Conservation (phyloP, 345 rosid genomes). For the Acer yangbiense region DNA sequence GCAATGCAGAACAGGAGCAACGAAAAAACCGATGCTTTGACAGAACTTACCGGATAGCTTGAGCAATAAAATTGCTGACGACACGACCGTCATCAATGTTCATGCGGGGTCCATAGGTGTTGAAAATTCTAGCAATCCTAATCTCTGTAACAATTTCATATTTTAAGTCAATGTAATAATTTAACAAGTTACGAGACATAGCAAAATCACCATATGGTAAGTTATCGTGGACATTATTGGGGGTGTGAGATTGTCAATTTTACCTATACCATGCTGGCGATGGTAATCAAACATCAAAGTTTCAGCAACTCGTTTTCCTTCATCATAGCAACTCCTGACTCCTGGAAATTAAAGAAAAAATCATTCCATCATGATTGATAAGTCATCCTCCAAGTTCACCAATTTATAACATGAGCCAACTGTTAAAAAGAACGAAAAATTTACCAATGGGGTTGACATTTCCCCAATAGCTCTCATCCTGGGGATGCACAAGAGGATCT, state of each 20-base stretch:
- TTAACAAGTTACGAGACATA: background rate
- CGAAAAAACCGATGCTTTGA: background rate
- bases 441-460: conserved; percentile 96
- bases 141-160: conserved; percentile 47
- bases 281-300: conserved; percentile 96
- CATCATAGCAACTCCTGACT: conserved; percentile 94
- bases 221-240: background rate
- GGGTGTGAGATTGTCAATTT: background rate
- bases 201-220: background rate
- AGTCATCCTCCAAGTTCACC: background rate
- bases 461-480: conserved; percentile 89
- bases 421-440: conserved; percentile 6
- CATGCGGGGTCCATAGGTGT: conserved; percentile 98
- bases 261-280: conserved; percentile 94
- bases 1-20: background rate
- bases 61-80: conserved; percentile 97
- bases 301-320: conserved; percentile 94
- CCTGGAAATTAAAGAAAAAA: conserved; percentile 38
- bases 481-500: conserved; percentile 94
- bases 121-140: conserved; percentile 87
- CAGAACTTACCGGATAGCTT: conserved; percentile 71
- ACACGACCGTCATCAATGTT: conserved; percentile 96
- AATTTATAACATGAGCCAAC: background rate
- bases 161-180: background rate
- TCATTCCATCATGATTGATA: background rate